Conservation (phyloP, 2,329 filamentous ascomycete species). For the Aspergillus luchuensis region DNA sequence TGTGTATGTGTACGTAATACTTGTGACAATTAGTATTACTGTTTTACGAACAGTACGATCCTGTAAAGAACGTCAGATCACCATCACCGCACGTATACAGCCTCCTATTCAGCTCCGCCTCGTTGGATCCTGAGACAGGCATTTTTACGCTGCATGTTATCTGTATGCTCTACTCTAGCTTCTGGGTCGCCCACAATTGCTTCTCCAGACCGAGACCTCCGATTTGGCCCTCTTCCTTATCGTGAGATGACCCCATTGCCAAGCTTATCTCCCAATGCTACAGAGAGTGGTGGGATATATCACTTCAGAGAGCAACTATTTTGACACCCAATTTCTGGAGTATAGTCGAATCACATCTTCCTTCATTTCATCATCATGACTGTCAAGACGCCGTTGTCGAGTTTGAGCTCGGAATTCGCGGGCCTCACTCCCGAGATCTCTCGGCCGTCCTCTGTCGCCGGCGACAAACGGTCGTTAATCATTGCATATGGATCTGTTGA, state of each 20-base stretch:
- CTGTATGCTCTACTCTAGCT: background rate
- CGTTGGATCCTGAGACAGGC: background rate
- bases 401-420: constrained; percentile 1
- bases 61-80: background rate
- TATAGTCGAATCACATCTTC: background rate
- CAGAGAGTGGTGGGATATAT: background rate
- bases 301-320: background rate
- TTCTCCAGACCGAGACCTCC: background rate
- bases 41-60: background rate
- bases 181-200: background rate
- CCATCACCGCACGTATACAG: background rate
- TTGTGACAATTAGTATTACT: background rate
- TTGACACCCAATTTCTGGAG: background rate
- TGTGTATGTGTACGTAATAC: background rate
- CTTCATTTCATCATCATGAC: background rate
- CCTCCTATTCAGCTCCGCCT: background rate
- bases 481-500: background rate
- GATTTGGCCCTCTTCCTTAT: background rate
- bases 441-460: constrained; percentile 1
- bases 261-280: background rate
- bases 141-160: background rate
- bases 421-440: constrained; percentile 1
- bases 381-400: constrained; percentile 1
- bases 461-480: background rate
- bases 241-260: background rate